phyloP scores from a whole-genome alignment of 129 eudicot species.

The Deinandra increscens region DNA sequence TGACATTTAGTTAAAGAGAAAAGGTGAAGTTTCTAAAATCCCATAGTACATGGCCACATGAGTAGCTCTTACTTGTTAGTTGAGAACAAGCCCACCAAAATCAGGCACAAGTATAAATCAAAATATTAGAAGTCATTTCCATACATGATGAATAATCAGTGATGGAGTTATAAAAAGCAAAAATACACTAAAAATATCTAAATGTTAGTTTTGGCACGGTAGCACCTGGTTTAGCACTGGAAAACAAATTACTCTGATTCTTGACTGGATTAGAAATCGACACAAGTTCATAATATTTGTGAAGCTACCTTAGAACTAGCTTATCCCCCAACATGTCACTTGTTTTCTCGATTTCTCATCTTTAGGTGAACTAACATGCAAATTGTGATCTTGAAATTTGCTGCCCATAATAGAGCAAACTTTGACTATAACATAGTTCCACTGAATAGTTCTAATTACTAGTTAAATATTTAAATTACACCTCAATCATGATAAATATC shows the following conservation, averaged over 20 bases:
- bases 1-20: constrained; percentile 1
- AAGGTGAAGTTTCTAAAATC: constrained; percentile 12
- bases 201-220: neutral
- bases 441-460: neutral
- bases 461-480: neutral
- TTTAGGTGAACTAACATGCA: neutral
- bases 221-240: neutral
- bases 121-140: neutral
- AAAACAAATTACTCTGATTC: neutral
- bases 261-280: neutral
- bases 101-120: neutral
- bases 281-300: neutral
- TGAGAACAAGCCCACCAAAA: neutral
- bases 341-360: neutral
- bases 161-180: neutral
- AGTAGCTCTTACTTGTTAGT: neutral
- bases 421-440: neutral
- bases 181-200: neutral
- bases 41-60: neutral
- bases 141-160: neutral
- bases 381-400: neutral
- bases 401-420: neutral
- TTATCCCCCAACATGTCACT: neutral
- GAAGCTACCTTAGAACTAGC: neutral
- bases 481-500: neutral